Evolutionary conservation across 2,329 filamentous ascomycete species (phyloP), one percentile per base, ranked within the genome.

Genomic region (Arthrobotrys musiformis): DNA sequence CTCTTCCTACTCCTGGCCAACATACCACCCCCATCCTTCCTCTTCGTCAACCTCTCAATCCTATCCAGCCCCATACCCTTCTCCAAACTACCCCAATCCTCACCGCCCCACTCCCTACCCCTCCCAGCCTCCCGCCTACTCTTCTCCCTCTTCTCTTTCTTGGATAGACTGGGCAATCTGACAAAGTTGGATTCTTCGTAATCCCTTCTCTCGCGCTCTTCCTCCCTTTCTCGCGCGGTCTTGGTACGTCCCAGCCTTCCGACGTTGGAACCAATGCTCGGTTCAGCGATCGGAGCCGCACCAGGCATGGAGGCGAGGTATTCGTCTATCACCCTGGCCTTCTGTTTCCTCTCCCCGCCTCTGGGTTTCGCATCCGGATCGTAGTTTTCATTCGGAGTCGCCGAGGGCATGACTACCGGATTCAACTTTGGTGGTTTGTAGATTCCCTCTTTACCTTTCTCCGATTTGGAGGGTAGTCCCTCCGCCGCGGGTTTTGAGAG

Each of bases 181-280:
- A 93, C 89, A 82, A 97, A 94, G 85, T 99, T 97, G 80, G 87
- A 88, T 85, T 99, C 95, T 86, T 99, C 95, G 85, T 97, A 99
- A 56, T 92, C 89, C 74, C 88, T 88, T 68, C 92, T 87, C 85
- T 97, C 94, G 0, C 88, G 88, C 83, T 98, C 94, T 44, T 89
- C 89, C 79, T 89, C 89, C 69, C 92, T 89, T 82, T 97, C 91
- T 35, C 89, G 87, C 13, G 90, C 88, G 4, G 92, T 77, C 44
- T 70, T 61, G 1, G 73, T 92, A 86, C 94, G 95, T 81, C 90
- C 89, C 82, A 89, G 89, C 9, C 68, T 40, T 13, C 48, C 58
- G 15, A 72, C 68, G 46, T 79, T 79, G 70, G 92, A 95, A 76
- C 95, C 96, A 81, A 99, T 96, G 80, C 92, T 96, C 67, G 94